Conservation (phyloP, 2,329 filamentous ascomycete genomes). For the Zasmidium citrigriseum region DNA sequence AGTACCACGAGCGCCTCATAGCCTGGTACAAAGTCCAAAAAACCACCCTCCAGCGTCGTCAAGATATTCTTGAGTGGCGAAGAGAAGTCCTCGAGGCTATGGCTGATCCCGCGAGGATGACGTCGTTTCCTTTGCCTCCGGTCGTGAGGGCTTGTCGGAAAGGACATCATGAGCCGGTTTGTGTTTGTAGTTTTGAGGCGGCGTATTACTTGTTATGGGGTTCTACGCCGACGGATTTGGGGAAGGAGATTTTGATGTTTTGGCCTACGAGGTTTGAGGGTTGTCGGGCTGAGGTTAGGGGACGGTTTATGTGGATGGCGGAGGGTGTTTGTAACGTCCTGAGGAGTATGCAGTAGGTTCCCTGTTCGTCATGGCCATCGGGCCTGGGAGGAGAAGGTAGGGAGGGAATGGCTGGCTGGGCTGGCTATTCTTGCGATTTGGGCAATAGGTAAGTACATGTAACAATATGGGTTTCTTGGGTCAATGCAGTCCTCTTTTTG, state of each 20-base stretch:
- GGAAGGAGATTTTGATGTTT: neutral
- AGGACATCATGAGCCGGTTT: neutral
- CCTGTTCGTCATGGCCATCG: too few relatives aligned
- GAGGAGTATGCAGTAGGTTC: neutral
- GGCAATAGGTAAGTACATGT: too few relatives aligned
- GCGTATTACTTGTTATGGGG: neutral
- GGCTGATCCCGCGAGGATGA: neutral
- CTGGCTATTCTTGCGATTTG: too few relatives aligned
- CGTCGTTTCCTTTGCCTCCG: neutral
- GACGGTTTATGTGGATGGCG: neutral
- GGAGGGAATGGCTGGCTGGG: too few relatives aligned
- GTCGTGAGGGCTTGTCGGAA: neutral
- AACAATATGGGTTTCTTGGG: too few relatives aligned
- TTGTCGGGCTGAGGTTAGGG: neutral
- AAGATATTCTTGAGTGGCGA: neutral
- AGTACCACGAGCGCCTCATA: neutral
- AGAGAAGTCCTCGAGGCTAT: neutral
- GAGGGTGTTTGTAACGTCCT: neutral
- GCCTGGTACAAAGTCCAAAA: neutral
- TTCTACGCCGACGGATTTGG: neutral
- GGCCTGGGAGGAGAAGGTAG: too few relatives aligned
- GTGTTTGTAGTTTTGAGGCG: neutral
- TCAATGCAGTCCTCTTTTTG: too few relatives aligned
- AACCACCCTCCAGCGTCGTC: neutral
- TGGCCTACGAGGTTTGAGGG: neutral